Evolutionary conservation across 1,284 basidiomycete genomes (phyloP).

Genomic region (Pholiota adiposa): DNA sequence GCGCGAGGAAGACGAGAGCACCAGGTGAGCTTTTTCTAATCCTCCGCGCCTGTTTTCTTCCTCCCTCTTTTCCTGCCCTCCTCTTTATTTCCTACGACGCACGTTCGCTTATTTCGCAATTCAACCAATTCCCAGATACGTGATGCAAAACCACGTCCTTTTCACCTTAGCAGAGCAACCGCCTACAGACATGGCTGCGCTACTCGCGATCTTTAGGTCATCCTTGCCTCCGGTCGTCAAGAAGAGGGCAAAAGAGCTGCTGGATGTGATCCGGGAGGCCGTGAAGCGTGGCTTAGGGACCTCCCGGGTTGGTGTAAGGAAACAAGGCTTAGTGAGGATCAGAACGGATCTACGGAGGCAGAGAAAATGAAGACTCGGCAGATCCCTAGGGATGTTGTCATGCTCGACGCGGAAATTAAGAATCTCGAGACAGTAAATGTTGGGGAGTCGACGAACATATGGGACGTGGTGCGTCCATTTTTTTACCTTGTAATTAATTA

Average conservation of each 20-base stretch:
- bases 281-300: conserved; percentile 40
- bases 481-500: background rate
- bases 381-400: conserved; percentile 19
- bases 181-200: conserved; percentile 60
- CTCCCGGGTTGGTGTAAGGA: conserved; percentile 1
- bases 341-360: conserved; percentile 3
- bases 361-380: background rate
- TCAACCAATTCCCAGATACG: conserved; percentile 50
- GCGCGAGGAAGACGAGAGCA: conserved; percentile 88
- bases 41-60: background rate
- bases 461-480: conserved; percentile 15
- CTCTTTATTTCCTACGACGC: background rate
- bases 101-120: conserved; percentile 8
- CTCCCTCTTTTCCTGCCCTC: background rate
- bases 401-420: conserved; percentile 22
- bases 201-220: conserved; percentile 56
- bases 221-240: conserved; percentile 65
- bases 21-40: conserved; percentile 49
- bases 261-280: conserved; percentile 60
- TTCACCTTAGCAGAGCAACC: conserved; percentile 71
- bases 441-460: conserved; percentile 7
- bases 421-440: conserved; percentile 10
- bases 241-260: conserved; percentile 62
- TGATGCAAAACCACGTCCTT: conserved; percentile 74
- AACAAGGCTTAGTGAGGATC: background rate